Evolutionary conservation across 768 basidiomycete species (phyloP).

Genomic region (Mycena rebaudengoi): DNA sequence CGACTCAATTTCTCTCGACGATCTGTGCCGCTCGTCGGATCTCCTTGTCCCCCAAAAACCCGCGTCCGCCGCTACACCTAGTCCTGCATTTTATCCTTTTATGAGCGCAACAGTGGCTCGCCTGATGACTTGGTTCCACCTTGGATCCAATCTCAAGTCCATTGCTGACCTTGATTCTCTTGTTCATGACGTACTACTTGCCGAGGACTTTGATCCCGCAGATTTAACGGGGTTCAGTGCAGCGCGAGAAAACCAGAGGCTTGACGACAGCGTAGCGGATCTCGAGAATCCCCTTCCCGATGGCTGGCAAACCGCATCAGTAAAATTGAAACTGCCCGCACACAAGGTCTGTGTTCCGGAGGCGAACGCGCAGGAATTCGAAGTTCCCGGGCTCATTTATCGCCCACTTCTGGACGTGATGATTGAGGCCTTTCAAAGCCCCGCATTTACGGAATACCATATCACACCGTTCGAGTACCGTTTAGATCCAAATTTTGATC

Average conservation of each 20-base stretch:
- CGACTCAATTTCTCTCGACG: slow-evolving; percentile 16
- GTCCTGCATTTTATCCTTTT: slow-evolving; percentile 26
- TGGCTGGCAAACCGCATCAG: slow-evolving; percentile 33
- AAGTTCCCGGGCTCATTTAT: slow-evolving; percentile 28
- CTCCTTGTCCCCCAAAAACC: neutral
- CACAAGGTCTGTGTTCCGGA: slow-evolving; percentile 27
- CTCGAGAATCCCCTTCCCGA: neutral
- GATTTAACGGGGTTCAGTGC: slow-evolving; percentile 35
- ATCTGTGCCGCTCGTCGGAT: slow-evolving; percentile 23
- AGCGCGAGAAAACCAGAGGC: slow-evolving; percentile 16
- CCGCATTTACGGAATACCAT: slow-evolving; percentile 8
- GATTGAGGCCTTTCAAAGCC: slow-evolving; percentile 10
- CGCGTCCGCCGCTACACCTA: slow-evolving; percentile 14
- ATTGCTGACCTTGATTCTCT: slow-evolving; percentile 31
- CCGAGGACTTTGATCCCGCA: slow-evolving; percentile 30
- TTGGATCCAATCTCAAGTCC: slow-evolving; percentile 30
- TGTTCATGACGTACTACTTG: slow-evolving; percentile 35
- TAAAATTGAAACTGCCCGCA: slow-evolving; percentile 33
- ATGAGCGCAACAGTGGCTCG: slow-evolving; percentile 30
- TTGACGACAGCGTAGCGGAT: slow-evolving; percentile 19
- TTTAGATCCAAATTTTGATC: slow-evolving; percentile 9
- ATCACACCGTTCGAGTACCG: slow-evolving; percentile 23
- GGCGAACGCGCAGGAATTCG: slow-evolving; percentile 26
- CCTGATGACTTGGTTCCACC: slow-evolving; percentile 36
- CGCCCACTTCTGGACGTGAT: slow-evolving; percentile 27